Evolutionary conservation across 2,329 filamentous ascomycete species (phyloP).

Genomic region (Aspergillus glaucus): DNA sequence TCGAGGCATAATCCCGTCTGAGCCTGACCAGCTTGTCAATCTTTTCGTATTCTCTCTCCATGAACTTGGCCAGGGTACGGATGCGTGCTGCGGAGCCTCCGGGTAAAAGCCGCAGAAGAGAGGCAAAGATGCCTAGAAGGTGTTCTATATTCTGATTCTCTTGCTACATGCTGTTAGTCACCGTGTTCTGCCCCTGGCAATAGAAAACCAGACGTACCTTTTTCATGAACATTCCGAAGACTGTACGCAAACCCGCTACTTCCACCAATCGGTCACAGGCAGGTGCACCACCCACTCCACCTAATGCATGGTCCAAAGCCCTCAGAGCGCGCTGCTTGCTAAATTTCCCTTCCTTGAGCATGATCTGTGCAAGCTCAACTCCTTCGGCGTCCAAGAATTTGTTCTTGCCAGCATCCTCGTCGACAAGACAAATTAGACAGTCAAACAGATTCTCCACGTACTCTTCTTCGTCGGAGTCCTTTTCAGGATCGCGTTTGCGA

Average conservation of each 20-base stretch:
- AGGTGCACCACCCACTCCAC: slow-evolving; percentile 49
- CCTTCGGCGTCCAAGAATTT: slow-evolving; percentile 88
- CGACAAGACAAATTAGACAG: slow-evolving; percentile 70
- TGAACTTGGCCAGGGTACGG: slow-evolving; percentile 83
- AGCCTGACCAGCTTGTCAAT: slow-evolving; percentile 64
- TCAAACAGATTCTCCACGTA: slow-evolving; percentile 94
- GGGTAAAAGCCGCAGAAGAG: slow-evolving; percentile 71
- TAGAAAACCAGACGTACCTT: slow-evolving; percentile 38
- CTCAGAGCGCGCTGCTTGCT: slow-evolving; percentile 72
- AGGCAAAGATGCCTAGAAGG: slow-evolving; percentile 75
- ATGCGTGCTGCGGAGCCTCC: slow-evolving; percentile 73
- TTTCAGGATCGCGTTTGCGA: slow-evolving; percentile 76
- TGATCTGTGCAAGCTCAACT: slow-evolving; percentile 82
- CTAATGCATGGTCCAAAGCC: slow-evolving; percentile 74
- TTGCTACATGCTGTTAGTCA: slow-evolving; percentile 40
- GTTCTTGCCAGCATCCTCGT: slow-evolving; percentile 66
- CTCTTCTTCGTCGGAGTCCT: slow-evolving; percentile 84
- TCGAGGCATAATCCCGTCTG: slow-evolving; percentile 62
- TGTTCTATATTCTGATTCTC: slow-evolving; percentile 66
- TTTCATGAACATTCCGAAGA: slow-evolving; percentile 87
- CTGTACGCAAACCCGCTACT: slow-evolving; percentile 72
- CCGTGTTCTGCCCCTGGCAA: background rate
- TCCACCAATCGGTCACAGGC: slow-evolving; percentile 75
- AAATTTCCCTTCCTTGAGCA: slow-evolving; percentile 82
- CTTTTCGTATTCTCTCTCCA: slow-evolving; percentile 91